phyloP scores from a whole-genome alignment of 805 yeast genomes.

The Limtongia smithiae region DNA sequence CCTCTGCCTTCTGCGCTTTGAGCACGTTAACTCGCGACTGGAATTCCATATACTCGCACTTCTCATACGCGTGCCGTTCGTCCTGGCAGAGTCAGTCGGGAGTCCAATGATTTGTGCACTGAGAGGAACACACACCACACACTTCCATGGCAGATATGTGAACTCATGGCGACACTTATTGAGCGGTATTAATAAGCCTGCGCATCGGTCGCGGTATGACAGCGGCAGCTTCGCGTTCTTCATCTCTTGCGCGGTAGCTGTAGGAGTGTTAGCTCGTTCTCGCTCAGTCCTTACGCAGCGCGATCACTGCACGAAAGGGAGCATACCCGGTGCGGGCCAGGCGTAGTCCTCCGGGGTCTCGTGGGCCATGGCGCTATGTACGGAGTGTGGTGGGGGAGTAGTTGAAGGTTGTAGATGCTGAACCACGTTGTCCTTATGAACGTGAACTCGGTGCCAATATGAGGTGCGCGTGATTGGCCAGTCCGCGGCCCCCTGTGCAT shows the following conservation, averaged over 20 bases:
- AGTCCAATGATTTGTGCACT: background rate
- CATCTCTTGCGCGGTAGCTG: conserved; percentile 80
- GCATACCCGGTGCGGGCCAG: conserved; percentile 25
- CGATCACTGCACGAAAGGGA: too few relatives aligned
- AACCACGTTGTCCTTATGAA: too few relatives aligned
- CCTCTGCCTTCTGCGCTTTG: conserved; percentile 48
- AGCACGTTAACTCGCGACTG: conserved; percentile 74
- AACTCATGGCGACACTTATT: conserved; percentile 60
- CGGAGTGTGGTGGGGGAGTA: too few relatives aligned
- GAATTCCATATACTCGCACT: conserved; percentile 79
- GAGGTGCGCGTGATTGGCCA: too few relatives aligned
- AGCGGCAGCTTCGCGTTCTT: conserved; percentile 73
- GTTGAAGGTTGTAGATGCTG: too few relatives aligned
- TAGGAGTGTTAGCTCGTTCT: too few relatives aligned
- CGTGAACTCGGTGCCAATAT: too few relatives aligned
- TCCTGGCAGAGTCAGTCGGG: conserved; percentile 38
- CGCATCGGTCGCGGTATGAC: conserved; percentile 81
- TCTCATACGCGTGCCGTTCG: conserved; percentile 79
- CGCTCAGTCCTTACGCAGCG: too few relatives aligned
- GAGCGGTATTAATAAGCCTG: conserved; percentile 56
- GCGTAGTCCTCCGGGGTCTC: conserved; percentile 23
- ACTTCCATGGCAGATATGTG: conserved; percentile 63
- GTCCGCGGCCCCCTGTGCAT: too few relatives aligned
- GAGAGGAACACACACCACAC: conserved; percentile 36
- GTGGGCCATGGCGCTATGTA: conserved; percentile 20